Base-by-base conservation (phyloP, 1,284 basidiomycete genomes). In the Ganoderma boninense region DNA sequence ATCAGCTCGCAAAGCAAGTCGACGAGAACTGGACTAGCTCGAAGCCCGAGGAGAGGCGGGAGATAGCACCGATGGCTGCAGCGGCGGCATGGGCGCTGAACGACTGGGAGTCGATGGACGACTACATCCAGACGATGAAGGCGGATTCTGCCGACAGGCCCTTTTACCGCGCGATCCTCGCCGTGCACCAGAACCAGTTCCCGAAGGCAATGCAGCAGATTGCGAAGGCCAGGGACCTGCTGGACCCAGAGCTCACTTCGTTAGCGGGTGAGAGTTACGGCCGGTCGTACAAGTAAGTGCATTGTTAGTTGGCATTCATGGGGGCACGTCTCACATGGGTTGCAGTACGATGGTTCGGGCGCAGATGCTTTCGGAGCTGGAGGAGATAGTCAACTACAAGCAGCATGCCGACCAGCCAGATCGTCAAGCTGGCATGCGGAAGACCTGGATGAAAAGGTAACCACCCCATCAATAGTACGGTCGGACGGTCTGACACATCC, bases 41-140 rank as follows among this genome's bases (percentile, higher is more conserved):
- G 4, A 90, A 87, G 59, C 87, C 92, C 72, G 97, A 98, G 62
- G 94, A 97, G 75, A 92, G 95, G 65, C 89, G 94, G 69, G 93
- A 95, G 79, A 98, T 99, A 77, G 97, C 98, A 1, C 97, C 97
- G 0, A 92, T 99, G 84, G 98, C 97, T 0, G 96, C 98, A 0
- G 97, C 98, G 0, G 97, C 98, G 1, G 96, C 96, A 5, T 99
- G 98, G 97, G 96, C 96, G 6, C 83, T 98, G 69, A 94, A 94
- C 73, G 96, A 99, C 78, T 99, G 98, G 98, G 97, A 98, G 77
- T 89, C 92, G 10, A 99, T 99, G 98, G 98, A 99, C 71, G 93
- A 97, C 76, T 99, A 98, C 81, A 98, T 99, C 71, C 88, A 90
- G 8, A 95, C 94, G 3, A 98, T 99, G 95, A 95, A 95, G 78